These are phyloP conservation scores for Wickerhamomyces chambardii DNA, from an alignment of 805 yeast species.

Conservation along the genomic window DNA sequence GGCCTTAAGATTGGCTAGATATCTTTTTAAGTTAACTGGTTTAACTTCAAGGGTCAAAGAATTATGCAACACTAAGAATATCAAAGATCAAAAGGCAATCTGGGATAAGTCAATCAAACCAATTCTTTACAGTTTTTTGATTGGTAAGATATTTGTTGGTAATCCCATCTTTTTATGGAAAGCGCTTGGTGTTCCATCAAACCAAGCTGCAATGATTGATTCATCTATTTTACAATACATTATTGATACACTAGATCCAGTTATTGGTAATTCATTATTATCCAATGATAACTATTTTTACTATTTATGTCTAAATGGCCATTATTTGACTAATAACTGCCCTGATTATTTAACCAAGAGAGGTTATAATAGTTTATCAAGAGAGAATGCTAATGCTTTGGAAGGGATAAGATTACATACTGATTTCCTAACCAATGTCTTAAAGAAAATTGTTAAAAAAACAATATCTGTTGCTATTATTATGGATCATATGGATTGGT, in stretches of 20 bases:
- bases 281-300: slow-evolving; percentile 74
- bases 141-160: slow-evolving; percentile 61
- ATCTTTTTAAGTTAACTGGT: slow-evolving; percentile 49
- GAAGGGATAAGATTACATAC: slow-evolving; percentile 73
- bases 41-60: slow-evolving; percentile 39
- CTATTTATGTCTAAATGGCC: slow-evolving; percentile 56
- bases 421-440: slow-evolving; percentile 69
- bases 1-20: slow-evolving; percentile 67
- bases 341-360: slow-evolving; percentile 64
- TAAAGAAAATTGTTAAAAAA: slow-evolving; percentile 50
- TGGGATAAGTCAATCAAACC: slow-evolving; percentile 63
- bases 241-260: slow-evolving; percentile 71
- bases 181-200: slow-evolving; percentile 83
- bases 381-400: slow-evolving; percentile 36
- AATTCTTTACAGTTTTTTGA: slow-evolving; percentile 59
- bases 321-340: slow-evolving; percentile 53
- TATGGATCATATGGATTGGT: slow-evolving; percentile 95
- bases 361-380: slow-evolving; percentile 43
- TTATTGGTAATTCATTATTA: slow-evolving; percentile 52
- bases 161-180: slow-evolving; percentile 84
- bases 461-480: slow-evolving; percentile 71
- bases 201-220: slow-evolving; percentile 78
- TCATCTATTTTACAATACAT: slow-evolving; percentile 62
- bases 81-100: slow-evolving; percentile 53
- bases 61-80: slow-evolving; percentile 45